phyloP scores from a whole-genome alignment of 2,329 filamentous ascomycete genomes.

The Lasiodiplodia citricola region DNA sequence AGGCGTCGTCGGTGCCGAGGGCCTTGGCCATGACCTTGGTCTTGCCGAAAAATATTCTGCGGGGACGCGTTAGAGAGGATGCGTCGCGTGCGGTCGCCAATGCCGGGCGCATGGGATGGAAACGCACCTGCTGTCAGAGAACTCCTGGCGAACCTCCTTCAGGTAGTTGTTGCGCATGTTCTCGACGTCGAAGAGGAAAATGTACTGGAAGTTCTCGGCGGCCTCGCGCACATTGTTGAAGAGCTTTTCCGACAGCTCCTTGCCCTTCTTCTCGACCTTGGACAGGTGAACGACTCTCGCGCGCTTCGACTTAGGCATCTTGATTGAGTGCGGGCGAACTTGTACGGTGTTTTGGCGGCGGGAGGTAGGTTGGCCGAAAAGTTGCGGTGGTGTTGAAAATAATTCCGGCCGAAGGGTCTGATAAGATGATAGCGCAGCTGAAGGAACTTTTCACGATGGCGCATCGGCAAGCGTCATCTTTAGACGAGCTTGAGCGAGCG shows the following conservation, averaged over 20 bases:
- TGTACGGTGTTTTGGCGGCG: constrained; percentile 23
- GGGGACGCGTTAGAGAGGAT: constrained; percentile 13
- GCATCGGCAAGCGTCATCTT: constrained; percentile 19
- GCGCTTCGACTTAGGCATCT: constrained; percentile 97
- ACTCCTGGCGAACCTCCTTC: constrained; percentile 85
- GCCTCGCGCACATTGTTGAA: constrained; percentile 87
- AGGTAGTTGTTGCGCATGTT: constrained; percentile 99
- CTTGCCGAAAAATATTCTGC: constrained; percentile 88
- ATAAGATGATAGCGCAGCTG: constrained; percentile 23
- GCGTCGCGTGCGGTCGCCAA: background rate
- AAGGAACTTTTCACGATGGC: constrained; percentile 26
- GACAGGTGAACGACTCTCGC: constrained; percentile 87
- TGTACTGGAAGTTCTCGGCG: constrained; percentile 83
- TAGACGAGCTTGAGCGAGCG: constrained; percentile 14
- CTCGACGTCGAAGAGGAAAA: constrained; percentile 91
- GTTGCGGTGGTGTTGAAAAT: constrained; percentile 27
- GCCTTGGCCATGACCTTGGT: constrained; percentile 99
- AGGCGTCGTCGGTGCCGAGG: constrained; percentile 77
- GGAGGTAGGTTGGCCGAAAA: background rate
- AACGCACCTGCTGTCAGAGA: constrained; percentile 79
- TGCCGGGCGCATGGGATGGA: constrained; percentile 34
- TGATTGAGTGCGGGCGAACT: constrained; percentile 35
- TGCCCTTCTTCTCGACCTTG: constrained; percentile 91
- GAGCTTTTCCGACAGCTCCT: constrained; percentile 84
- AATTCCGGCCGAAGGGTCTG: constrained; percentile 20